Base-by-base conservation (phyloP, 177 flowering plant species). In the Vitis hybrid region DNA sequence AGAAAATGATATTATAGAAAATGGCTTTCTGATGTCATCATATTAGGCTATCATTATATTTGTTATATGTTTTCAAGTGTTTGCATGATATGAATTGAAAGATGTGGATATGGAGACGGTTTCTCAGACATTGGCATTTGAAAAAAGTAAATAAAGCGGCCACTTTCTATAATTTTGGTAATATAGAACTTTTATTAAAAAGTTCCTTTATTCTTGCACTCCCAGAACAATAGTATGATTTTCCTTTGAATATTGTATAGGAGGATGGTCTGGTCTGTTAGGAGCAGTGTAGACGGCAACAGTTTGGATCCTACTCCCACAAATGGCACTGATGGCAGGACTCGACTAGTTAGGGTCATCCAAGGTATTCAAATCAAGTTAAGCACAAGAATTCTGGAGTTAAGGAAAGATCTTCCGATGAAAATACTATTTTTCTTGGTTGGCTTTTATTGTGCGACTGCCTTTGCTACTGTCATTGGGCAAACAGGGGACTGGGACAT, bases 401-500 rank as follows among this genome's bases (percentile, higher is more conserved):
- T 89, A 56, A 87, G 78, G 82, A 87, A 84, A 78, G 79, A 84
- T 73, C 83, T 93, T 65, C 97, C 97, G 0, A 67, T 82, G 82
- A 95, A 95, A 68, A 49, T 95, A 63, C 83, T 95, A 29, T 93
- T 86, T 67, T 90, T 95, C 87, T 88, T 95, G 82, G 88, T 82
- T 56, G 99, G 99, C 0, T 89, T 95, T 69, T 95, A 95, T 68
- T 89, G 94, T 78, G 97, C 99, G 29, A 93, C 99, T 50, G 99
- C 97, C 18, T 95, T 91, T 77, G 86, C 99, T 10, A 95, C 99
- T 20, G 94, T 93, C 22, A 95, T 93, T 57, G 99, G 99, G 69
- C 99, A 93, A 81, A 93, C 98, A 2, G 99, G 98, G 62, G 99
- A 95, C 62, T 95, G 98, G 98, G 98, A 95, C 79, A 86, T 95